A percentile compares a stretch with the other conserved stretches of the same genome.
phyloP scores from a whole-genome alignment of 78 protist genomes.

The Guillardia theta region DNA sequence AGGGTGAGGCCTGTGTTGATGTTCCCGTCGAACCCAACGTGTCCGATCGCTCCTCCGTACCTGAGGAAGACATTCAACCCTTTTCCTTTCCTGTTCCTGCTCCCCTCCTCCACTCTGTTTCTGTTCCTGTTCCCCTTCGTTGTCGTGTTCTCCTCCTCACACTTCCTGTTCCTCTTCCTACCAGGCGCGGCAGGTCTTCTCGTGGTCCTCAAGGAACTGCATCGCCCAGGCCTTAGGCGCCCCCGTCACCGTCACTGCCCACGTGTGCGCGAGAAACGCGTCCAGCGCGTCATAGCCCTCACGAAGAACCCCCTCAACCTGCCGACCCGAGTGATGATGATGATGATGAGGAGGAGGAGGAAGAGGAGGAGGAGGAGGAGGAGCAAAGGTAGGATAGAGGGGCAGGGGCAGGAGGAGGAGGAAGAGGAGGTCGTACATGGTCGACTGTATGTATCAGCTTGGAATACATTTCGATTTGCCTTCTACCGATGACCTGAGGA shows the following conservation, averaged over 20 bases:
- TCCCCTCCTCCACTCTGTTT: too few species aligned
- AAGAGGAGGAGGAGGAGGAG: not conserved
- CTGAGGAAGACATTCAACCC: too few species aligned
- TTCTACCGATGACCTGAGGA: slow-evolving; percentile 25
- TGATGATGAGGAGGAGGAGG: not conserved
- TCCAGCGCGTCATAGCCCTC: slow-evolving; percentile 54
- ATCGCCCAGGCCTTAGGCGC: slow-evolving; percentile 43
- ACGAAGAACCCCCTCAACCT: slow-evolving; percentile 45
- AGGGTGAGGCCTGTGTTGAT: slow-evolving; percentile 55
- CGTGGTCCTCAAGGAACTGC: slow-evolving; percentile 44
- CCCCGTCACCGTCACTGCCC: slow-evolving; percentile 58
- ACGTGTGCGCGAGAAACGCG: slow-evolving; percentile 58
- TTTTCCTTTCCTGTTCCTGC: too few species aligned
- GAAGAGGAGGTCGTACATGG: slow-evolving; percentile 6
- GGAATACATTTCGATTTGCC: slow-evolving; percentile 59
- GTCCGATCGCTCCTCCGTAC: slow-evolving; percentile 37
- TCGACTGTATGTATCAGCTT: slow-evolving; percentile 54
- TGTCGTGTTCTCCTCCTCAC: too few species aligned
- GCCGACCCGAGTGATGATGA: slow-evolving; percentile 2
- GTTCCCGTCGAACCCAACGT: slow-evolving; percentile 46
- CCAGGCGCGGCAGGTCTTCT: not conserved
- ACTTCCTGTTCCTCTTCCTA: too few species aligned
- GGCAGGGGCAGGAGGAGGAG: not conserved
- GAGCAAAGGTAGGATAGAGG: not conserved
- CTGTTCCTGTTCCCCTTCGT: too few species aligned